These are phyloP conservation scores for Boehmeria nivea DNA, from an alignment of 306 rosid species.

Conservation along the genomic window DNA sequence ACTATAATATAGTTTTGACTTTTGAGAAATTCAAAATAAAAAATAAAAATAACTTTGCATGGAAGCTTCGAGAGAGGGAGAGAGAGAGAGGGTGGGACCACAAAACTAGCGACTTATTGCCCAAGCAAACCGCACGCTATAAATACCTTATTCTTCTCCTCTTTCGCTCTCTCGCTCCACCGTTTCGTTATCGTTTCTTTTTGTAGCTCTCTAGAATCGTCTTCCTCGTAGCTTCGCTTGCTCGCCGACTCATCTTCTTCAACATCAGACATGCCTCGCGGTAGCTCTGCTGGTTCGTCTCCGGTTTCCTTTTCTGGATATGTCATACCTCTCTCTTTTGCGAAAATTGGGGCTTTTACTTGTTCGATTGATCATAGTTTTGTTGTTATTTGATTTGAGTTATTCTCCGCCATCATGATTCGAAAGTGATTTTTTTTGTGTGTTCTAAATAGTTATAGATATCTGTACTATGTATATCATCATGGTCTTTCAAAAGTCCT, in stretches of 20 bases:
- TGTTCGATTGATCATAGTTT: not conserved
- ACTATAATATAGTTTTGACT: too few species aligned
- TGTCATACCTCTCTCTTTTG: not conserved
- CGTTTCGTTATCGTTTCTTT: too few species aligned
- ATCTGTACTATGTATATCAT: too few species aligned
- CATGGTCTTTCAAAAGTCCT: not conserved
- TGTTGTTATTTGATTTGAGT: not conserved
- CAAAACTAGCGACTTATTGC: not conserved
- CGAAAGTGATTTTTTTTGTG: too few species aligned
- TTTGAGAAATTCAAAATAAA: too few species aligned
- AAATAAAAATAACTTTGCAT: too few species aligned
- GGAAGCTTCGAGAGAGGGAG: too few species aligned
- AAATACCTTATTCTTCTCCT: not conserved
- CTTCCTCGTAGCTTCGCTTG: not conserved
- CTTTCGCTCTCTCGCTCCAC: not conserved
- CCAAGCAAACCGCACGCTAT: not conserved
- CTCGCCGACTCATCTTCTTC: not conserved
- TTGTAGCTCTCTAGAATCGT: not conserved
- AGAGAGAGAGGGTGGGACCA: too few species aligned
- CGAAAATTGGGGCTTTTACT: not conserved
- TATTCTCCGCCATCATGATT: too few species aligned
- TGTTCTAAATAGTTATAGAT: too few species aligned
- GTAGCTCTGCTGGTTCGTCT: conserved; percentile 1
- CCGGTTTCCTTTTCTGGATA: not conserved
- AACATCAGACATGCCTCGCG: conserved; percentile 1